Percentiles rank a stretch among this genome's conserved stretches.
Evolutionary conservation across 768 basidiomycete genomes (phyloP).

Genomic region (Tricholoma saponaceum): DNA sequence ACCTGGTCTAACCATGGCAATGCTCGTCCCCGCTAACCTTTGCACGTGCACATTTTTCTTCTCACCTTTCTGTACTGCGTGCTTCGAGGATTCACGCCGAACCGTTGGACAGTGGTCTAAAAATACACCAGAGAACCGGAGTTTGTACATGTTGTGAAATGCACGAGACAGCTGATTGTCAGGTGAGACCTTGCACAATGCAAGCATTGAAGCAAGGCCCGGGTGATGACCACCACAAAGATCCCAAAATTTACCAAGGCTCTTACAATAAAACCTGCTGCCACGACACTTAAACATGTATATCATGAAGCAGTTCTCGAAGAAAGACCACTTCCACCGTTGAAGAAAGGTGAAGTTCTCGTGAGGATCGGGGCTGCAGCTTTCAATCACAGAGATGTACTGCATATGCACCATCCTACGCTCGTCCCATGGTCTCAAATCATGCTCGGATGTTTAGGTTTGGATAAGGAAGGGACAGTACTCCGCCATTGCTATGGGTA

Average conservation of each 20-base stretch:
- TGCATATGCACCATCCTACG: constrained; percentile 1
- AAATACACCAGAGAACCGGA: too few relatives aligned
- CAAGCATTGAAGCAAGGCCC: too few relatives aligned
- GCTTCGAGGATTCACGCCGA: too few relatives aligned
- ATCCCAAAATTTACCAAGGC: constrained; percentile 43
- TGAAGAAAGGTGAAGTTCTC: constrained; percentile 56
- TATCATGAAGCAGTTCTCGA: constrained; percentile 58
- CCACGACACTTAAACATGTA: constrained; percentile 32
- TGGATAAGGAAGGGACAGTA: constrained; percentile 74
- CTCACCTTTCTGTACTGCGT: too few relatives aligned
- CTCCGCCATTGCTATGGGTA: constrained; percentile 56
- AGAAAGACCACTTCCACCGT: constrained; percentile 42
- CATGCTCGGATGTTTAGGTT: constrained; percentile 37
- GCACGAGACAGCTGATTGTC: too few relatives aligned
- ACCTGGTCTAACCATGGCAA: too few relatives aligned
- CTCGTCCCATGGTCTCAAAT: neutral
- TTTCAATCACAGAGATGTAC: constrained; percentile 77
- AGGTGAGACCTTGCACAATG: too few relatives aligned
- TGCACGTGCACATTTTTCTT: too few relatives aligned
- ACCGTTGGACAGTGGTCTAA: too few relatives aligned
- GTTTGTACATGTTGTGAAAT: too few relatives aligned
- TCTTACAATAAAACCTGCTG: constrained; percentile 43
- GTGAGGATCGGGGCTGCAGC: constrained; percentile 66
- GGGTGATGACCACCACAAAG: constrained; percentile 5
- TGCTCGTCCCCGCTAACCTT: too few relatives aligned